A percentile compares a stretch with the other conserved stretches of the same genome.
Evolutionary conservation across 768 basidiomycete species (phyloP).

Genomic region (Macrolepiota albuminosa): DNA sequence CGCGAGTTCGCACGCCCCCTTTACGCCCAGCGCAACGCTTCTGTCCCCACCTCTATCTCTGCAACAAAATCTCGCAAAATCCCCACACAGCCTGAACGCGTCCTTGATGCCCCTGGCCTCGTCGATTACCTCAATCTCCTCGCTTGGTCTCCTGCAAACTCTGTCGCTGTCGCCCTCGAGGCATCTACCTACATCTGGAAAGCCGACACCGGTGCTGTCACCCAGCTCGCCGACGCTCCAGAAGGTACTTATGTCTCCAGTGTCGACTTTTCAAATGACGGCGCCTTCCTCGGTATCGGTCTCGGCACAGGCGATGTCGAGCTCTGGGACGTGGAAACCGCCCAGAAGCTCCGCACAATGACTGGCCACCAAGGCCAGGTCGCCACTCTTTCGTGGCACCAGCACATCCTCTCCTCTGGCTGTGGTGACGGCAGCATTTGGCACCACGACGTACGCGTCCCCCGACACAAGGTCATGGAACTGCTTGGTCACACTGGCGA

Average conservation of each 20-base stretch:
- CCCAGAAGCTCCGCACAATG: slow-evolving; percentile 88
- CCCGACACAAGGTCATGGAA: slow-evolving; percentile 86
- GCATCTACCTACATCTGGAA: slow-evolving; percentile 91
- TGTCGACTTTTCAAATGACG: slow-evolving; percentile 77
- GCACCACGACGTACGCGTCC: slow-evolving; percentile 92
- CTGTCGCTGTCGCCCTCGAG: slow-evolving; percentile 86
- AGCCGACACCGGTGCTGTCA: slow-evolving; percentile 85
- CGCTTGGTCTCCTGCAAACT: slow-evolving; percentile 83
- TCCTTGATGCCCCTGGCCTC: slow-evolving; percentile 91
- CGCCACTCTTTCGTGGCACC: slow-evolving; percentile 82
- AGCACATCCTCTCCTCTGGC: slow-evolving; percentile 81
- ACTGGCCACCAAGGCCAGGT: slow-evolving; percentile 79
- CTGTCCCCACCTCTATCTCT: slow-evolving; percentile 60
- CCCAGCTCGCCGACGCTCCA: slow-evolving; percentile 68
- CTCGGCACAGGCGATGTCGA: slow-evolving; percentile 82
- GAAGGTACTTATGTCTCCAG: slow-evolving; percentile 73
- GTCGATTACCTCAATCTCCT: slow-evolving; percentile 93
- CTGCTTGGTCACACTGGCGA: slow-evolving; percentile 88
- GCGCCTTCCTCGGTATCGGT: slow-evolving; percentile 78
- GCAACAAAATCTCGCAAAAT: slow-evolving; percentile 74
- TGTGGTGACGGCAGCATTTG: slow-evolving; percentile 94
- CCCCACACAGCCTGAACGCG: slow-evolving; percentile 84
- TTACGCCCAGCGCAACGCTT: slow-evolving; percentile 60
- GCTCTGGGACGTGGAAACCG: slow-evolving; percentile 87
- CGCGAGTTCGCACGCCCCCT: slow-evolving; percentile 74